These are phyloP conservation scores for Trichoderma hamatum DNA, from an alignment of 2,329 filamentous ascomycete species.

Conservation along the genomic window DNA sequence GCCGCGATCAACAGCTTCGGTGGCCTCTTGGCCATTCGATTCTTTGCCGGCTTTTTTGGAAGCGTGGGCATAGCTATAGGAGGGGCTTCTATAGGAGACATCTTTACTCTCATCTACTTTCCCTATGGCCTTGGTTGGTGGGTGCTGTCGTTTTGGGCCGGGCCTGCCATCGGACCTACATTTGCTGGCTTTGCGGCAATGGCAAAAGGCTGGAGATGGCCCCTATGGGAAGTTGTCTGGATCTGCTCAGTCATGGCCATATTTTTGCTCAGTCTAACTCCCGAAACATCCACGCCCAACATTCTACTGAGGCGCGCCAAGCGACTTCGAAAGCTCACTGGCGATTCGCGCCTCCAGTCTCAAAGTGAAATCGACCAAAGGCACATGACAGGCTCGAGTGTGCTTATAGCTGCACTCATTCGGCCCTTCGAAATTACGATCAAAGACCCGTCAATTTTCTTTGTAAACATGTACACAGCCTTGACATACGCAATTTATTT, in stretches of 20 bases:
- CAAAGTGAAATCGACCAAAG: slow-evolving; percentile 33
- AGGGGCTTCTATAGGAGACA: slow-evolving; percentile 54
- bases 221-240: slow-evolving; percentile 61
- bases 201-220: slow-evolving; percentile 58
- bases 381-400: slow-evolving; percentile 28
- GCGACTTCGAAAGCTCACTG: slow-evolving; percentile 48
- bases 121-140: slow-evolving; percentile 62
- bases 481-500: slow-evolving; percentile 45
- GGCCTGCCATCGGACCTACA: slow-evolving; percentile 13
- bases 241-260: slow-evolving; percentile 55
- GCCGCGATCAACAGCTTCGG: slow-evolving; percentile 8
- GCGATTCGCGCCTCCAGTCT: slow-evolving; percentile 28
- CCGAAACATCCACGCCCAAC: slow-evolving; percentile 58
- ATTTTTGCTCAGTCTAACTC: slow-evolving; percentile 58
- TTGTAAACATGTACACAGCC: slow-evolving; percentile 45
- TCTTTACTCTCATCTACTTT: slow-evolving; percentile 56
- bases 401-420: slow-evolving; percentile 33
- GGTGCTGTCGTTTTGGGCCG: slow-evolving; percentile 49
- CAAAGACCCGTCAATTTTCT: slow-evolving; percentile 41
- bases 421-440: slow-evolving; percentile 40
- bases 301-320: slow-evolving; percentile 60
- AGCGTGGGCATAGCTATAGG: slow-evolving; percentile 64
- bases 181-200: slow-evolving; percentile 49
- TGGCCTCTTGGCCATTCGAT: slow-evolving; percentile 64
- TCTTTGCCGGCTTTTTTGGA: slow-evolving; percentile 67